These are phyloP conservation scores for Pseudogymnoascus sp. DNA, from an alignment of 2,329 filamentous ascomycete species.

Conservation along the genomic window DNA sequence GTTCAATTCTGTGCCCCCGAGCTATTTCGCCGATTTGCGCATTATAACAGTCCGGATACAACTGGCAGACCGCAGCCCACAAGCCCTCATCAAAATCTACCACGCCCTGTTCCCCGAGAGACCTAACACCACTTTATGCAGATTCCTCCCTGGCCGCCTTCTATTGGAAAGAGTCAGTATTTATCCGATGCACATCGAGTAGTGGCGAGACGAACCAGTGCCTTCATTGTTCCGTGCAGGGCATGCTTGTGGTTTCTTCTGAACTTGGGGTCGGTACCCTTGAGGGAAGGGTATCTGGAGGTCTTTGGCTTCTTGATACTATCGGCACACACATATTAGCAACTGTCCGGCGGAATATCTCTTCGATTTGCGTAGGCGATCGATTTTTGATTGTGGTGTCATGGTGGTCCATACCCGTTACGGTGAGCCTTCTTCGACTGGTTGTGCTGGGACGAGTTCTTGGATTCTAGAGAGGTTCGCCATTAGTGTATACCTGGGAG, in stretches of 20 bases:
- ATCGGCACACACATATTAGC: constrained; percentile 19
- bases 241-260: constrained; percentile 99
- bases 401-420: constrained; percentile 71
- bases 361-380: background rate
- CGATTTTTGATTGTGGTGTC: background rate
- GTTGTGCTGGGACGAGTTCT: constrained; percentile 99
- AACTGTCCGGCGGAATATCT: background rate
- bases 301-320: constrained; percentile 99
- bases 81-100: constrained; percentile 6
- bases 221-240: constrained; percentile 97
- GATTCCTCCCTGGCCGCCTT: constrained; percentile 5
- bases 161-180: constrained; percentile 2
- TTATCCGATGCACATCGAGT: background rate
- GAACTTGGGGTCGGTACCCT: constrained; percentile 99
- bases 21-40: constrained; percentile 6
- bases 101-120: constrained; percentile 3
- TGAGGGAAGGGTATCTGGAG: constrained; percentile 95
- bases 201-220: constrained; percentile 63
- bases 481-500: constrained; percentile 6
- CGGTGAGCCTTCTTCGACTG: constrained; percentile 97
- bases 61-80: constrained; percentile 3
- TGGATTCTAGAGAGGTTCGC: constrained; percentile 64
- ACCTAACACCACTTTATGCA: background rate
- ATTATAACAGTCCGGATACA: constrained; percentile 8
- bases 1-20: constrained; percentile 5